These are phyloP conservation scores for Chaetoscypha palmicola DNA, from an alignment of 2,329 filamentous ascomycete genomes.

Conservation along the genomic window DNA sequence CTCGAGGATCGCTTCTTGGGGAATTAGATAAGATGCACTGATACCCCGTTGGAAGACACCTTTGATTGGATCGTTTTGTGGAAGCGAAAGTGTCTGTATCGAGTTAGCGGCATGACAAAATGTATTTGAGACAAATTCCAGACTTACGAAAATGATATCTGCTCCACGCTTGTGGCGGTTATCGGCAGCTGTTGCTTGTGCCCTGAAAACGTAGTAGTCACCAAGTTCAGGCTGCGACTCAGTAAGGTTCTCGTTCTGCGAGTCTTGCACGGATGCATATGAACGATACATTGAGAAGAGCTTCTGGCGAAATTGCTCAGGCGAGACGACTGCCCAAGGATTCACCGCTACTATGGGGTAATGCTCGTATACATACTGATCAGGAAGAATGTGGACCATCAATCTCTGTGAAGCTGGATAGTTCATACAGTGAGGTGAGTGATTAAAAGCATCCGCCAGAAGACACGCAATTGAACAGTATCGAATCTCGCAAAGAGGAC, in stretches of 20 bases:
- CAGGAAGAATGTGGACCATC: background rate
- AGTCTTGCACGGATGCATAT: too few species aligned
- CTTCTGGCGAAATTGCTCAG: background rate
- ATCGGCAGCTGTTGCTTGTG: background rate
- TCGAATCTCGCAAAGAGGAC: conserved; percentile 9
- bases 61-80: too few species aligned
- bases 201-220: background rate
- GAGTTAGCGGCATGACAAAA: too few species aligned
- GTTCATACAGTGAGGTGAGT: conserved; percentile 15
- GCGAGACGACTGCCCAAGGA: background rate
- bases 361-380: background rate
- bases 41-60: background rate
- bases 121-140: too few species aligned
- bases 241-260: too few species aligned
- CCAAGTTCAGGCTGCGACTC: too few species aligned
- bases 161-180: background rate
- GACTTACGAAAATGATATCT: background rate
- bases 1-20: background rate
- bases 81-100: too few species aligned
- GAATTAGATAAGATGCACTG: background rate
- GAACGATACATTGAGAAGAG: background rate
- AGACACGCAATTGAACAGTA: conserved; percentile 27
- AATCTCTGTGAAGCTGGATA: conserved; percentile 3
- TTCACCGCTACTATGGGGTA: background rate
- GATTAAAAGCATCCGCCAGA: conserved; percentile 18